Evolutionary conservation across 2,329 filamentous ascomycete genomes (phyloP).

Genomic region (Fusarium incarnatum): DNA sequence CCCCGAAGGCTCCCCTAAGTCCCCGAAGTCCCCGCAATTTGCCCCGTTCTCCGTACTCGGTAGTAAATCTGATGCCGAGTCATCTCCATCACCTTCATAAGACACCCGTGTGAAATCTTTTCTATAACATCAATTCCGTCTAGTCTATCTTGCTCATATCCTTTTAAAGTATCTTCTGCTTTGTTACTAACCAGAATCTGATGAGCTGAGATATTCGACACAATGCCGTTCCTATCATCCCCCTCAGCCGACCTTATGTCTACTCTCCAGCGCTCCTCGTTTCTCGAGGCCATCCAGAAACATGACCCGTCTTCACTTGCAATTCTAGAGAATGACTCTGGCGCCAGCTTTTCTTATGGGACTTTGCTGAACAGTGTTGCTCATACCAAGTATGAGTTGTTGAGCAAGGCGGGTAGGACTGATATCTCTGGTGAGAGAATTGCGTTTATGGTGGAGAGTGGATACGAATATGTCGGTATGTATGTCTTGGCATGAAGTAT

Average conservation of each 20-base stretch:
- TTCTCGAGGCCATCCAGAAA: slow-evolving; percentile 6
- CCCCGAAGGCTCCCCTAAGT: neutral
- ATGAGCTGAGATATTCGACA: neutral
- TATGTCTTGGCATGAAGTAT: neutral
- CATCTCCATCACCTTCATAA: neutral
- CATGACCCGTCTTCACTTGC: neutral
- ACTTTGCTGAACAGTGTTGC: neutral
- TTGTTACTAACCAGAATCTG: no score
- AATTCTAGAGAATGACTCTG: slow-evolving; percentile 1
- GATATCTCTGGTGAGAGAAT: slow-evolving; percentile 75
- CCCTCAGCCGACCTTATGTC: neutral
- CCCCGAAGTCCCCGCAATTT: slow-evolving; percentile 1
- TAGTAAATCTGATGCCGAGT: slow-evolving; percentile 4
- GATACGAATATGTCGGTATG: slow-evolving; percentile 95
- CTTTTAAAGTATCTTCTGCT: rapidly evolving
- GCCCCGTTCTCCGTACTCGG: neutral
- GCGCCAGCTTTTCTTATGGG: neutral
- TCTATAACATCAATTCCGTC: neutral
- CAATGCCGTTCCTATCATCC: neutral
- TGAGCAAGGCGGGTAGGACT: neutral
- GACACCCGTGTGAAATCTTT: neutral
- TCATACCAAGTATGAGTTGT: neutral
- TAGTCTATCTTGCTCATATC: no score
- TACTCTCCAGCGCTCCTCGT: slow-evolving; percentile 2
- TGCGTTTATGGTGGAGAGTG: slow-evolving; percentile 93